Evolutionary conservation across 352 stramenopile genomes (phyloP), one percentile per base, ranked within the genome.

Genomic region (Globisporangium megalacanthum): DNA sequence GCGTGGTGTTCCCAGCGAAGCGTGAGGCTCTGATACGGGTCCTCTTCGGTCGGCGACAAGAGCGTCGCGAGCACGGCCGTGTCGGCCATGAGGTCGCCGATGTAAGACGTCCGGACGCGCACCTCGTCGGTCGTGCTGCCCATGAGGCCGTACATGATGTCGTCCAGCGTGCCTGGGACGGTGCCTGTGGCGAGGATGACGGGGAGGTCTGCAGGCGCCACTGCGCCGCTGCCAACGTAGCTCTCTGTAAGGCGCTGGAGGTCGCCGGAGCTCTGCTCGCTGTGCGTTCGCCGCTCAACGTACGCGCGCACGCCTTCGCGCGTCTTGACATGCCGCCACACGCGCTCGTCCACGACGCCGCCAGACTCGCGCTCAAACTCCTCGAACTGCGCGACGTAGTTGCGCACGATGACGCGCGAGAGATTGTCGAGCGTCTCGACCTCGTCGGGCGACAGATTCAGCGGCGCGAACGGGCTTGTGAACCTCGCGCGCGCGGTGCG

Each of bases 51-150:
- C 6, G 75, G 75, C 22, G 71, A 60, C 39, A 75, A 68, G n/a
- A 86, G 64, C 3, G 64, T 76, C 0, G 66, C 64, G n/a, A 88
- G 52, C 44, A 88, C 67, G 0, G 70, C 73, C 45, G 71, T 67
- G 51, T 82, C 69, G 25, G 58, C 61, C 39, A 78, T 60, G 17
- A 61, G 64, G 48, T 86, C 75, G 11, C 74, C 53, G 17, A 81
- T 63, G 47, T 86, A 81, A 9, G 66, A 73, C 15, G 62, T 69
- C 52, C 75, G 74, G 54, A 79, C 62, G 25, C 64, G 51, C 72
- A 66, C 72, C 0, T 17, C 44, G 17, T 75, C 65, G 17, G 68
- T 33, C 20, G 61, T 77, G 35, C 69, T 48, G 36, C 61, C 65
- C 45, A 79, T 59, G 1, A 64, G 53, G 11, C 72, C 72, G 58